Percentiles rank a stretch among this genome's conserved stretches.
Evolutionary conservation across 768 basidiomycete genomes (phyloP).

Genomic region (Thelephora ganbajun): DNA sequence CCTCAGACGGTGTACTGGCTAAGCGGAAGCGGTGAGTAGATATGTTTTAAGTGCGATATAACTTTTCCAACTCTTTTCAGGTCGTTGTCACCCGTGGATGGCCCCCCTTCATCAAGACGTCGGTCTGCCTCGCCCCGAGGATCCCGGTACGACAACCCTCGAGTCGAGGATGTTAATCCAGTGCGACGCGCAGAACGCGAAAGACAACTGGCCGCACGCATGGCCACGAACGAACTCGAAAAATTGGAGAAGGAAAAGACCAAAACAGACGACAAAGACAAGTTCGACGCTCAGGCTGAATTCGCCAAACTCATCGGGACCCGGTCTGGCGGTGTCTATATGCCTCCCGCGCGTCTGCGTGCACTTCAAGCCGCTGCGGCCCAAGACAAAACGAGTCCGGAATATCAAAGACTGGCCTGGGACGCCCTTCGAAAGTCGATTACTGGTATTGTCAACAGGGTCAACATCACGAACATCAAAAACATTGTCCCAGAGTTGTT

Average conservation of each 20-base stretch:
- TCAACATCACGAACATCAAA: constrained; percentile 95
- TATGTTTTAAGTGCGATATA: neutral
- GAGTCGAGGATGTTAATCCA: constrained; percentile 64
- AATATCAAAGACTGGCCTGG: constrained; percentile 95
- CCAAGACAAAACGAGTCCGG: constrained; percentile 68
- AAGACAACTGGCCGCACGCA: constrained; percentile 58
- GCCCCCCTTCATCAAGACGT: constrained; percentile 27
- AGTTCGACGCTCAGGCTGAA: constrained; percentile 66
- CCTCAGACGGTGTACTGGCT: constrained; percentile 21
- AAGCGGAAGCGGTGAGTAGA: constrained; percentile 30
- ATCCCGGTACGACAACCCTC: constrained; percentile 22
- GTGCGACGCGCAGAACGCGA: constrained; percentile 65
- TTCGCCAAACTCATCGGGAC: constrained; percentile 76
- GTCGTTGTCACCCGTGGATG: constrained; percentile 21
- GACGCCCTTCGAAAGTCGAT: constrained; percentile 95
- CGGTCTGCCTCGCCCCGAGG: constrained; percentile 26
- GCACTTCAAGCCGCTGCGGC: constrained; percentile 79
- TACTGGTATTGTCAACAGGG: constrained; percentile 99
- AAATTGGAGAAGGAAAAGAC: constrained; percentile 37
- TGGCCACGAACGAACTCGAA: constrained; percentile 57
- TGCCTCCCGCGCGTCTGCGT: constrained; percentile 86
- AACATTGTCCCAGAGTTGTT: constrained; percentile 85
- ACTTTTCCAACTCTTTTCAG: constrained; percentile 7
- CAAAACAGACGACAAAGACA: constrained; percentile 22
- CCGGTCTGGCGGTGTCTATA: constrained; percentile 88